These are phyloP conservation scores for Starmerella ratchasimensis DNA, from an alignment of 805 yeast genomes.

Conservation along the genomic window DNA sequence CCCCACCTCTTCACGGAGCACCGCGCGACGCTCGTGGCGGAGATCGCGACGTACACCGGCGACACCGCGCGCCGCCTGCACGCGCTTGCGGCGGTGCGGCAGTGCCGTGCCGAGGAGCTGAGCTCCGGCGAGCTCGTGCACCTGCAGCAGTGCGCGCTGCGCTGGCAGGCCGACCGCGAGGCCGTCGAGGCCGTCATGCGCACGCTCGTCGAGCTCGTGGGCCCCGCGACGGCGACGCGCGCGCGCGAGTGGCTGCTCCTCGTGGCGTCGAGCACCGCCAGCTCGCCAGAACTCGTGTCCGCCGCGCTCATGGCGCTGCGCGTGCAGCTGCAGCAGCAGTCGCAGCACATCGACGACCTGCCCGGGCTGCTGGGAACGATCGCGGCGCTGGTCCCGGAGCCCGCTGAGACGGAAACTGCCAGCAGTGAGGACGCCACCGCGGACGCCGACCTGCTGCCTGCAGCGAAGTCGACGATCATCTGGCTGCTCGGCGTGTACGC, in stretches of 20 bases:
- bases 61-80: conserved; percentile 29
- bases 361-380: background rate
- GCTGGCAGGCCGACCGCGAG: conserved; percentile 11
- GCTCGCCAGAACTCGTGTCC: conserved; percentile 12
- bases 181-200: conserved; percentile 5
- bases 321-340: conserved; percentile 17
- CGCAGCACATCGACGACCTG: conserved; percentile 8
- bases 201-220: conserved; percentile 2
- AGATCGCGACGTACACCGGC: conserved; percentile 43
- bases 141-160: conserved; percentile 22
- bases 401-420: no score
- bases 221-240: background rate
- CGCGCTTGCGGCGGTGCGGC: conserved; percentile 36
- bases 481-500: conserved; percentile 85
- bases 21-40: conserved; percentile 29
- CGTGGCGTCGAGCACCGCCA: conserved; percentile 7
- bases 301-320: conserved; percentile 18
- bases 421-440: no score
- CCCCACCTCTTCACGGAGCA: conserved; percentile 27
- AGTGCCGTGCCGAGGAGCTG: conserved; percentile 3
- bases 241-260: conserved; percentile 13
- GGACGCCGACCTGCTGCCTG: conserved; percentile 1
- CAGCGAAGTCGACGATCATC: conserved; percentile 60
- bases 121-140: conserved; percentile 44
- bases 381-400: background rate